Base-by-base conservation (phyloP, 805 yeast genomes). In the Tetrapisispora fleetii region DNA sequence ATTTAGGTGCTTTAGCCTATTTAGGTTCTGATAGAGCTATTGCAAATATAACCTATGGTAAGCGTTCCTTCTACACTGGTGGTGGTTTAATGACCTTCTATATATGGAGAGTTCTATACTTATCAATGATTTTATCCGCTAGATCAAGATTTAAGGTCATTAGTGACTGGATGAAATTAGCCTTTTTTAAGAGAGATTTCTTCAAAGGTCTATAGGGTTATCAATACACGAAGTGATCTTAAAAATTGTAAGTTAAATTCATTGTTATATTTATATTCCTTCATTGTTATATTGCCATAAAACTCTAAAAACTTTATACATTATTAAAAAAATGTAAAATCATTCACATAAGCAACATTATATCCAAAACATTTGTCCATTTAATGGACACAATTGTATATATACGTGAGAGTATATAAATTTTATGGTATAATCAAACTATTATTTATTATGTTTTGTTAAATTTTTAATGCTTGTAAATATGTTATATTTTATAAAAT, bases 11-110 rank as follows among this genome's bases (percentile, higher is more conserved):
- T 16, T 76, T 89, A 56, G 96, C 96, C 32, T 89, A 89, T 72
- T 80, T 89, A 67, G 97, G 97, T 59, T 77, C 86, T 39, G 97
- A 90, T 68, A 80, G 81, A 68, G 97, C 97, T 47, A 91, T 89
- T 61, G 97, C 97, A 36, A 95, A 90, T 68, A 77, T 90, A 61
- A 79, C 85, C n/a, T 71, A 73, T 57, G 85, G 85, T 58, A 81
- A 80, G 63, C 84, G 88, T 79, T 80, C 85, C 43, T 80, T 84
- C 65, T 79, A 86, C 64, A 79, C 95, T 10, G 77, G 90, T 50
- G 95, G 95, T 64, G 97, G 97, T 66, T 73, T 81, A 44, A 68
- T 88, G 63, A 89, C 97, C 35, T 89, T 84, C 75, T 76, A 86
- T 67, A 82, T 89, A 76, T 90, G 97, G 97, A 83, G 95, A 72